Base-by-base conservation (phyloP, 805 yeast species). In the Zygosaccharomyces rouxii region DNA sequence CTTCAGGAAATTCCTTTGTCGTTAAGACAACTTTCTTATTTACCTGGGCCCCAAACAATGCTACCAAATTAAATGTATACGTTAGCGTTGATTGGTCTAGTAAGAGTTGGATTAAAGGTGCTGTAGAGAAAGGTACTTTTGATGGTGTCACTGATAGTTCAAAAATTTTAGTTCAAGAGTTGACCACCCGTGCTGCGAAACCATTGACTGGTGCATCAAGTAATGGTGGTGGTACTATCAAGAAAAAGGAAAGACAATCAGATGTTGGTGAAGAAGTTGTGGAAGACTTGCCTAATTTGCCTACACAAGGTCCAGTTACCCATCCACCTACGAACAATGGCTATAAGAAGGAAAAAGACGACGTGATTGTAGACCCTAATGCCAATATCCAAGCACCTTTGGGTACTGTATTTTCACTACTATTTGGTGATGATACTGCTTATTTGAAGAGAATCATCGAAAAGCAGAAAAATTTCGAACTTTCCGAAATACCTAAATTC, bases 41-140 rank as follows among this genome's bases (percentile, higher is more conserved):
- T 5, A 72, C 79, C 9, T 86, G 95, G 94, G 86, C 75, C 3
- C 71, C 69, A 2, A 72, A 74, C 43, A 82, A 82, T 60, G 50
- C 65, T 7, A 84, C 90, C 0, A 70, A 69, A 22, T 31, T 84
- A 5, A 68, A 70, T 21, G 78, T 83, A 13, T 74, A 78, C 28
- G 81, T 83, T 2, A 67, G 68, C 26, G 75, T 84, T 39, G 79
- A 80, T 47, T 86, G 95, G 95, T 68, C 81, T 0, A 86, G 83
- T 6, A 83, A 82, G 54, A 82, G 89, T 41, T 85, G 92, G 90
- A 77, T 86, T 51, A 84, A 83, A 62, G 77, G 82, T 21, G 84
- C 88, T 0, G 81, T 86, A 50, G 94, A 86, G 59, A 83, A 77
- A 48, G 89, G 87, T 46, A 74, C 89, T 1, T 77, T 81, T 54